These are phyloP conservation scores for Aspergillus tanneri DNA, from an alignment of 2,329 filamentous ascomycete genomes.

Conservation along the genomic window DNA sequence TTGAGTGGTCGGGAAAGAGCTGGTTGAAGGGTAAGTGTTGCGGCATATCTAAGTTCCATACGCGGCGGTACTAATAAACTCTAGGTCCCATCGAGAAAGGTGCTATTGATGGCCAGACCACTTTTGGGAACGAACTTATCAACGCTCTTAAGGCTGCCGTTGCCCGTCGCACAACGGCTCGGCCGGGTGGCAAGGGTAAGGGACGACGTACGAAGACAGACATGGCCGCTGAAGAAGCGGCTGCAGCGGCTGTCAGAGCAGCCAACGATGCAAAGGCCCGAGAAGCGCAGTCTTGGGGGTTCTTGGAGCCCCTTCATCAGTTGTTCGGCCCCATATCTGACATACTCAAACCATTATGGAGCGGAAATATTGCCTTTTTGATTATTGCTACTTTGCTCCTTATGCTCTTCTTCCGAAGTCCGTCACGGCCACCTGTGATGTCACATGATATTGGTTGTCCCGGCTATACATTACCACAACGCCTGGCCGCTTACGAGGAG, in stretches of 20 bases:
- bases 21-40: slow-evolving; percentile 80
- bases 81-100: slow-evolving; percentile 93
- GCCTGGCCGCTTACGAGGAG: slow-evolving; percentile 83
- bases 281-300: slow-evolving; percentile 65
- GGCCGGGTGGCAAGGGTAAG: slow-evolving; percentile 54
- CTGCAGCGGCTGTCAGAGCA: slow-evolving; percentile 48
- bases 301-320: slow-evolving; percentile 73
- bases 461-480: slow-evolving; percentile 56
- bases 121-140: slow-evolving; percentile 79
- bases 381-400: slow-evolving; percentile 72
- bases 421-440: slow-evolving; percentile 35
- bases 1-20: slow-evolving; percentile 97
- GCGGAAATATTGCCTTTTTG: slow-evolving; percentile 73
- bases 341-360: slow-evolving; percentile 69
- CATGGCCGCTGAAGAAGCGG: slow-evolving; percentile 33
- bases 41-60: background rate
- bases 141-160: slow-evolving; percentile 72
- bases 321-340: slow-evolving; percentile 69
- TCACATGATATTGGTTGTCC: slow-evolving; percentile 40
- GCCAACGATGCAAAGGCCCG: slow-evolving; percentile 39
- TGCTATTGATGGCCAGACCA: slow-evolving; percentile 81
- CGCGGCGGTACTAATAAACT: slow-evolving; percentile 29
- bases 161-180: slow-evolving; percentile 57
- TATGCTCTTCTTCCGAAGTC: slow-evolving; percentile 66
- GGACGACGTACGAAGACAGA: slow-evolving; percentile 61